These are phyloP conservation scores for Populus deltoides DNA, from an alignment of 345 rosid genomes.

Conservation along the genomic window DNA sequence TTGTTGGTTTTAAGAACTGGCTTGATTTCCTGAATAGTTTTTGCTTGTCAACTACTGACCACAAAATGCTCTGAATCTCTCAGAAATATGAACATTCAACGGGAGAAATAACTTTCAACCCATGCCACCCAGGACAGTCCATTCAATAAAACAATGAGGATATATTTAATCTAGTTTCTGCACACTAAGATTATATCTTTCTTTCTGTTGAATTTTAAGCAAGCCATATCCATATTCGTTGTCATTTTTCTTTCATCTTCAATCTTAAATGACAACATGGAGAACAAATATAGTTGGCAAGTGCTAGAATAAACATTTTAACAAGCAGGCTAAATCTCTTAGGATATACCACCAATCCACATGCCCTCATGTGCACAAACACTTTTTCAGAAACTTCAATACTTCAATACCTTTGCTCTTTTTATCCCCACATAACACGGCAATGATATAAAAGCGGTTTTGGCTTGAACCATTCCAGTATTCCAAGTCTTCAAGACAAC, in stretches of 20 bases:
- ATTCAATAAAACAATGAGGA: no score
- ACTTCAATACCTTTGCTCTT: not conserved
- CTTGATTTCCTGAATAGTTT: no score
- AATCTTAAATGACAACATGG: not conserved
- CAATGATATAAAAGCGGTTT: conserved; percentile 15
- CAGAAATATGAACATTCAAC: not conserved
- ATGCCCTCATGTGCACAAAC: not conserved
- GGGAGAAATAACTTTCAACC: not conserved
- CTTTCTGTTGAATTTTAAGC: no score
- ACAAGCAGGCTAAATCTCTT: no score
- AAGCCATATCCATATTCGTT: no score
- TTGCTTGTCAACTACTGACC: not conserved
- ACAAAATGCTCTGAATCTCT: not conserved
- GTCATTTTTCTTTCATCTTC: no score
- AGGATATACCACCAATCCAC: not conserved
- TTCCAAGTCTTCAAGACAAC: not conserved
- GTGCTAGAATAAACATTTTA: not conserved
- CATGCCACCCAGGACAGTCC: no score
- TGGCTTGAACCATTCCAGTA: conserved; percentile 19
- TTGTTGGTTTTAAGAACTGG: no score
- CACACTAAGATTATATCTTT: no score
- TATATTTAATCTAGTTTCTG: no score
- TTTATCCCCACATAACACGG: not conserved
- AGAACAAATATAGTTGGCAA: not conserved
- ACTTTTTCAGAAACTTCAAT: not conserved